phyloP scores from a whole-genome alignment of 2,329 filamentous ascomycete species.

The Westerdykella ornata region DNA sequence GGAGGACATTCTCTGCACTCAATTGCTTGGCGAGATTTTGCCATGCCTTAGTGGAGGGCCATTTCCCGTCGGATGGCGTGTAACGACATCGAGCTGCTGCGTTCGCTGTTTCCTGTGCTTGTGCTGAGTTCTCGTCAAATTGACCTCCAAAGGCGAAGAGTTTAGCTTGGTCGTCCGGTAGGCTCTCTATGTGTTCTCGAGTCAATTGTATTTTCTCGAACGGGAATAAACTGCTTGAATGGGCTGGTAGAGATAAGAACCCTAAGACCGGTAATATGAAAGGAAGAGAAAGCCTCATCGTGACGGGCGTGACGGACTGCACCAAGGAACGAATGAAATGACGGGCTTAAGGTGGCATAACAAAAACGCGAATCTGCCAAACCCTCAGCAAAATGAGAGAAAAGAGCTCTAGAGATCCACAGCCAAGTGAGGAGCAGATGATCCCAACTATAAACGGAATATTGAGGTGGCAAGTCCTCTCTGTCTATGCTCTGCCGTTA shows the following conservation, averaged over 20 bases:
- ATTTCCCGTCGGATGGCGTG: constrained; percentile 17
- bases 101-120: too few species aligned
- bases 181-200: constrained; percentile 16
- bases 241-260: constrained; percentile 8
- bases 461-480: neutral
- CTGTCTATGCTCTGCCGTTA: neutral
- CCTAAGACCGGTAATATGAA: constrained; percentile 10
- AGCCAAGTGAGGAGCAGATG: too few species aligned
- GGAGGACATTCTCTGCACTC: constrained; percentile 16
- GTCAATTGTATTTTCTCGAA: constrained; percentile 21
- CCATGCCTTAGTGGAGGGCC: constrained; percentile 22
- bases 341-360: neutral
- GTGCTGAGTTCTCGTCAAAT: constrained; percentile 1
- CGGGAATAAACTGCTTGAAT: constrained; percentile 14
- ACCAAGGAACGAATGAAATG: neutral
- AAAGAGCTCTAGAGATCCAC: too few species aligned
- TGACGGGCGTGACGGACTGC: neutral
- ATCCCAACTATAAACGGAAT: too few species aligned
- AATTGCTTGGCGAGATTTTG: constrained; percentile 16
- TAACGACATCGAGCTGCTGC: constrained; percentile 17
- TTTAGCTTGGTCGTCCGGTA: constrained; percentile 15
- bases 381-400: too few species aligned
- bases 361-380: too few species aligned
- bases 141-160: constrained; percentile 19
- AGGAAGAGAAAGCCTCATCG: constrained; percentile 6